phyloP scores from a whole-genome alignment of 2,329 filamentous ascomycete species.

The Nothomitra cinnamomea region DNA sequence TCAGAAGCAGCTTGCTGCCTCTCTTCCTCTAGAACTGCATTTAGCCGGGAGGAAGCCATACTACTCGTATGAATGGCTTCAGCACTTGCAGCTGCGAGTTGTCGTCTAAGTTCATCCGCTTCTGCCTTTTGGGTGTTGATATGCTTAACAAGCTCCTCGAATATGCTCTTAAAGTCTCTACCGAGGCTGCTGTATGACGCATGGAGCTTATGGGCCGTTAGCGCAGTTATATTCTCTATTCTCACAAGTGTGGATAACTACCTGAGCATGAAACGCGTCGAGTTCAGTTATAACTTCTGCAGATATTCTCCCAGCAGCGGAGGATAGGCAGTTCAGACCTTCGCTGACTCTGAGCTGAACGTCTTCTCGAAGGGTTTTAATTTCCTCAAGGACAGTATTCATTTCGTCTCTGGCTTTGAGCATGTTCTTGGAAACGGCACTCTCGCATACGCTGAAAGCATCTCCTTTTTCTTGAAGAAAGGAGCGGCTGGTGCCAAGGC shows the following conservation, averaged over 20 bases:
- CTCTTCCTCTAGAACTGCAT: slow-evolving; percentile 59
- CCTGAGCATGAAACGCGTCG: slow-evolving; percentile 59
- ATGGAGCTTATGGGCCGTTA: slow-evolving; percentile 43
- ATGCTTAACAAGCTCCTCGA: slow-evolving; percentile 63
- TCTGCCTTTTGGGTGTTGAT: slow-evolving; percentile 62
- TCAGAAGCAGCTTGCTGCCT: slow-evolving; percentile 55
- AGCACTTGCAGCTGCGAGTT: slow-evolving; percentile 54
- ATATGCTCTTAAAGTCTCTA: slow-evolving; percentile 69
- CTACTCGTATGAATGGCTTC: slow-evolving; percentile 52
- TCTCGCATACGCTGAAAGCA: slow-evolving; percentile 49
- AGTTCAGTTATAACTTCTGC: slow-evolving; percentile 79
- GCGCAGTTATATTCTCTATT: neutral
- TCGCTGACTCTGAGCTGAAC: slow-evolving; percentile 76
- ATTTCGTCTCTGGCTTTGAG: slow-evolving; percentile 62
- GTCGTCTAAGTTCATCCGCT: slow-evolving; percentile 51
- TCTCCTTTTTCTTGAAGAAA: slow-evolving; percentile 54
- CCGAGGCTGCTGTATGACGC: slow-evolving; percentile 69
- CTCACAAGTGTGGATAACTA: slow-evolving; percentile 14
- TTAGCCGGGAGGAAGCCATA: slow-evolving; percentile 46
- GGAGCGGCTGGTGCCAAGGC: slow-evolving; percentile 50
- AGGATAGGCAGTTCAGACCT: slow-evolving; percentile 66
- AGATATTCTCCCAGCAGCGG: slow-evolving; percentile 73
- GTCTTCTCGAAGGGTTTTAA: slow-evolving; percentile 72
- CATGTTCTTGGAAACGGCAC: slow-evolving; percentile 50
- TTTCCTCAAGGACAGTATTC: slow-evolving; percentile 82